Evolutionary conservation across 1,139 yeast genomes (phyloP).

Genomic region (Scheffersomyces illinoinensis): DNA sequence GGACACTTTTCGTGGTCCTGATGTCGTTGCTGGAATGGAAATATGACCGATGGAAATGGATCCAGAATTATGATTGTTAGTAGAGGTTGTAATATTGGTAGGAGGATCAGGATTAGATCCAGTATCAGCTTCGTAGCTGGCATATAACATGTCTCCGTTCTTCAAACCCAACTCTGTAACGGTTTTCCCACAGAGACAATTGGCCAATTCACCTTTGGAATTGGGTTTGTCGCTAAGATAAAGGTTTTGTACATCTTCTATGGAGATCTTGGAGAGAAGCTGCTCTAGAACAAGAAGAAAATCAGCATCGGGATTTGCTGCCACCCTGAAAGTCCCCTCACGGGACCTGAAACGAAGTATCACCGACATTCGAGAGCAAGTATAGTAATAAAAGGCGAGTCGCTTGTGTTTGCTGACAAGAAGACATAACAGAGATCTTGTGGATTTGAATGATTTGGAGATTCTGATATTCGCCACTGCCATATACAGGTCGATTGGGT

Average conservation of each 20-base stretch:
- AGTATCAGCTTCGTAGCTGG: constrained; percentile 42
- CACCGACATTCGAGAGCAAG: constrained; percentile 6
- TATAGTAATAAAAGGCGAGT: too few relatives aligned
- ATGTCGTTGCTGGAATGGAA: constrained; percentile 7
- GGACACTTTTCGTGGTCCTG: constrained; percentile 21
- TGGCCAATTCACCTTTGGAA: constrained; percentile 47
- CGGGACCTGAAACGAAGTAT: constrained; percentile 75
- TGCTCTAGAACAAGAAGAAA: constrained; percentile 52
- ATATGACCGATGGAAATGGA: constrained; percentile 1
- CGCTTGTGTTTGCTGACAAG: neutral
- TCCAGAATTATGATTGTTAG: constrained; percentile 6
- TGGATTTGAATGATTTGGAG: neutral
- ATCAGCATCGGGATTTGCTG: constrained; percentile 46
- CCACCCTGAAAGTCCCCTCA: constrained; percentile 77
- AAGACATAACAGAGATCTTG: neutral
- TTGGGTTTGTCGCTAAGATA: constrained; percentile 48
- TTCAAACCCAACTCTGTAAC: constrained; percentile 55
- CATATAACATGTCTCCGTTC: constrained; percentile 84
- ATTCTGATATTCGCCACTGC: neutral
- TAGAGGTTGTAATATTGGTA: constrained; percentile 8
- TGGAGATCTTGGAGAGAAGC: constrained; percentile 35
- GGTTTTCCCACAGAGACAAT: constrained; percentile 44
- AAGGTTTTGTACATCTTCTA: constrained; percentile 33
- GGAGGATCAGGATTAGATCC: constrained; percentile 4
- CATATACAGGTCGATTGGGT: neutral